A percentile compares a stretch with the other conserved stretches of the same genome.
Evolutionary conservation across 352 stramenopile species (phyloP).

Genomic region (Globisporangium radiosum): DNA sequence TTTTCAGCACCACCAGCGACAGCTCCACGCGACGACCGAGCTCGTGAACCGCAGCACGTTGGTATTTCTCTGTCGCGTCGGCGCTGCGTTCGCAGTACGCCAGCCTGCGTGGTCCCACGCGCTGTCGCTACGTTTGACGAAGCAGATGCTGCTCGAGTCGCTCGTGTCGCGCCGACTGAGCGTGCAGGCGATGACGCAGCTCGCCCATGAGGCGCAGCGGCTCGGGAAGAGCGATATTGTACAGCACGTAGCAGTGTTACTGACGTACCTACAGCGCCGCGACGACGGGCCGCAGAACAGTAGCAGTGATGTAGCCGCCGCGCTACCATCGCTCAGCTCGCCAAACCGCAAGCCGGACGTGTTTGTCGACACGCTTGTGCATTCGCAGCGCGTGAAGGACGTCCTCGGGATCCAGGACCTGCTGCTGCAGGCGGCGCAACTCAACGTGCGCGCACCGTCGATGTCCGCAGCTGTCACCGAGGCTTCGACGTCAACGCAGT

Average conservation of each 20-base stretch:
- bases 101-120: slow-evolving; percentile 24
- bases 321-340: background rate
- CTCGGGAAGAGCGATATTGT: slow-evolving; percentile 18
- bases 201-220: slow-evolving; percentile 29
- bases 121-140: slow-evolving; percentile 40
- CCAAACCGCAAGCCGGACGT: slow-evolving; percentile 6
- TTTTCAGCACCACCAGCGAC: slow-evolving; percentile 30
- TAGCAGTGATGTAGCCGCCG: background rate
- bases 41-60: slow-evolving; percentile 51
- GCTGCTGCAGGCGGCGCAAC: slow-evolving; percentile 8
- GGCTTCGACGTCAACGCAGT: background rate
- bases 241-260: slow-evolving; percentile 26
- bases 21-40: slow-evolving; percentile 18
- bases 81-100: slow-evolving; percentile 26
- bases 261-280: slow-evolving; percentile 26
- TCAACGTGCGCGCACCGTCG: slow-evolving; percentile 8
- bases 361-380: slow-evolving; percentile 24
- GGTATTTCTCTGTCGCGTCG: slow-evolving; percentile 38
- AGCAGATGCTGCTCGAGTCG: slow-evolving; percentile 52
- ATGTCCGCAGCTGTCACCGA: background rate
- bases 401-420: slow-evolving; percentile 31
- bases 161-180: slow-evolving; percentile 37
- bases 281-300: background rate
- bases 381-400: slow-evolving; percentile 25
- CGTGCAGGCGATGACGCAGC: slow-evolving; percentile 27